Base-by-base conservation (phyloP, 2,329 filamentous ascomycete genomes). In the Fusarium sp. region DNA sequence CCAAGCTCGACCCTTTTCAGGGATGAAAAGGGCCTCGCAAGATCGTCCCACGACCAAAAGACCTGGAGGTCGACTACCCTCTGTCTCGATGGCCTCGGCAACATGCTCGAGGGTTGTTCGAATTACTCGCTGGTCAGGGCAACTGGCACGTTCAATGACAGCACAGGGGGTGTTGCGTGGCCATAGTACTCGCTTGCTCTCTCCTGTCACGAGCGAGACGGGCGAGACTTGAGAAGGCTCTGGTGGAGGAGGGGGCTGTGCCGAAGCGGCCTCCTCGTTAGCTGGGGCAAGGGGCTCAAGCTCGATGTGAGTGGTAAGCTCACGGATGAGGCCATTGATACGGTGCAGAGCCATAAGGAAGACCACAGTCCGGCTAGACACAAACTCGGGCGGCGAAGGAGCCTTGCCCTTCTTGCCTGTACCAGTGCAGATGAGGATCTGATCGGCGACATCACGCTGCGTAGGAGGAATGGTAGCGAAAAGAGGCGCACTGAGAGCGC, bases 281-380 rank as follows among this genome's bases (percentile, higher is more conserved):
- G 53, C 58, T 1, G 66, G 68, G 4, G 61, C 59, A 10, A 69
- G 58, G n/a, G 66, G 64, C 14, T 77, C 73, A 4, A 75, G 77
- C 49, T 81, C 78, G 5, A 77, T 66, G 13, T 80, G 77, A 13
- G 76, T 77, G 0, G 88, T 91, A 60, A 99, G 81, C 73, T 92
- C 91, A 9, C 84, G 83, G 1, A 97, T 86, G 3, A 99, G 82
- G 0, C 88, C 91, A 5, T 80, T 82, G 17, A 99, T 89, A 50
- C 96, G 87, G 80, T 99, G 96, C 66, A 99, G 81, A 6, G 93
- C 93, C 96, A 99, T 99, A 46, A 99, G 81, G 69, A 98, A 97
- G 6, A 99, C 92, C 2, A 96, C 92, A 0, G 96, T 98, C 58
- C 94, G 87, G 11, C 87, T 91, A 4, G 85, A 77, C 1, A 94